phyloP scores from a whole-genome alignment of 805 yeast genomes.

The Saccharomycopsis sp. region DNA sequence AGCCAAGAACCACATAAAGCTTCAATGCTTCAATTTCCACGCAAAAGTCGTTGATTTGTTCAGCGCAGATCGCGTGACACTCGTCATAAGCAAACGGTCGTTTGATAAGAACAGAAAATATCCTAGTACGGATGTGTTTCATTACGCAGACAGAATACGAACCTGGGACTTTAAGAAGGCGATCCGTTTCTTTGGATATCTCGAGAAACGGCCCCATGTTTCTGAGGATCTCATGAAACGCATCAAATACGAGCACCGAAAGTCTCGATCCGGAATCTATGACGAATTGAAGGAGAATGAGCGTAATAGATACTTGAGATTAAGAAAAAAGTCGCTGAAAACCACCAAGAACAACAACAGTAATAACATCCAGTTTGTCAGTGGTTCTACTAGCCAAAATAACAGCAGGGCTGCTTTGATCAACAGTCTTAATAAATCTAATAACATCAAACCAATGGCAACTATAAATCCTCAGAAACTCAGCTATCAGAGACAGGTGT shows the following conservation, averaged over 20 bases:
- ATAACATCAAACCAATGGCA: background rate
- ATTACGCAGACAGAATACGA: slow-evolving; percentile 52
- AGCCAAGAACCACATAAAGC: slow-evolving; percentile 26
- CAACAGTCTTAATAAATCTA: slow-evolving; percentile 10
- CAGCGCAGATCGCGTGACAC: slow-evolving; percentile 54
- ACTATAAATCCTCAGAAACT: slow-evolving; percentile 5
- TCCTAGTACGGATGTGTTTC: slow-evolving; percentile 53
- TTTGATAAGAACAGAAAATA: slow-evolving; percentile 37
- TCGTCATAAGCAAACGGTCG: slow-evolving; percentile 66
- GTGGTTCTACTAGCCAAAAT: background rate
- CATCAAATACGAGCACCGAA: background rate
- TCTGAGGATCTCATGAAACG: background rate
- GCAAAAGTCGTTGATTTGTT: slow-evolving; percentile 55
- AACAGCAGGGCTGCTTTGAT: slow-evolving; percentile 11
- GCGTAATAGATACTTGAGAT: slow-evolving; percentile 2
- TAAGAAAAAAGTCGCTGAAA: background rate
- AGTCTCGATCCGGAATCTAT: background rate
- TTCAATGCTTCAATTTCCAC: slow-evolving; percentile 37
- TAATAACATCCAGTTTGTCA: background rate
- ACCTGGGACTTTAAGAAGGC: slow-evolving; percentile 89
- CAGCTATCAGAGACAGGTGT: slow-evolving; percentile 15
- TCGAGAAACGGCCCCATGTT: slow-evolving; percentile 28
- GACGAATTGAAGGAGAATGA: slow-evolving; percentile 12
- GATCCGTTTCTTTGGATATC: slow-evolving; percentile 63
- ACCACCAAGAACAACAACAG: background rate